Conservation (phyloP, 495 filamentous ascomycete genomes). For the Annulohypoxylon stygium region DNA sequence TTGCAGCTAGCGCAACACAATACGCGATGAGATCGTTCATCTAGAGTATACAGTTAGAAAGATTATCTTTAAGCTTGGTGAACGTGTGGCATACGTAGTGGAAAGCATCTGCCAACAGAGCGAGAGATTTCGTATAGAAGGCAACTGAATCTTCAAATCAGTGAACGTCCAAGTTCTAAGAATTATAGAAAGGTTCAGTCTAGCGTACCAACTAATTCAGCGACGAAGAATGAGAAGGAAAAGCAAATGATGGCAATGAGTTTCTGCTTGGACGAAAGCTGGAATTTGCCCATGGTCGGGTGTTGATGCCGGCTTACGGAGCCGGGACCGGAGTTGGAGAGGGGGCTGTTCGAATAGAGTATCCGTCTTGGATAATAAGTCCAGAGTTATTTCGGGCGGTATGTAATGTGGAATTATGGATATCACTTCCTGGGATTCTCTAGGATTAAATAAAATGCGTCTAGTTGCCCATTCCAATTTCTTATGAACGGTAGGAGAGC, state of each 20-base stretch:
- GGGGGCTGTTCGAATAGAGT: background rate
- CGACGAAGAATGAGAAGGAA: constrained; percentile 83
- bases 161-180: background rate
- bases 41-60: constrained; percentile 55
- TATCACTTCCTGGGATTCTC: background rate
- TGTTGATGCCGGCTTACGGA: constrained; percentile 2
- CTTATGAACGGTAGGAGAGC: background rate
- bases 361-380: background rate
- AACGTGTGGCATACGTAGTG: constrained; percentile 77
- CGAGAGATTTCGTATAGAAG: constrained; percentile 87
- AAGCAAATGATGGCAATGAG: constrained; percentile 85
- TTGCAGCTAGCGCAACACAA: constrained; percentile 84
- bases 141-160: constrained; percentile 65
- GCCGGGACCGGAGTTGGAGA: constrained; percentile 12
- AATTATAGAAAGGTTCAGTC: background rate
- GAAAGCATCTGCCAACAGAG: constrained; percentile 93
- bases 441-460: background rate
- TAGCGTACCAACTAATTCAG: constrained; percentile 76
- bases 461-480: background rate
- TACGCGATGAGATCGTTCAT: constrained; percentile 93
- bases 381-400: background rate
- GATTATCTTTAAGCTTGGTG: background rate
- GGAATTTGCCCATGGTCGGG: constrained; percentile 48
- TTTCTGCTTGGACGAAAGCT: constrained; percentile 62
- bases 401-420: background rate